Percentiles rank a stretch among this genome's conserved stretches.
Conservation (phyloP, 768 basidiomycete genomes). For the Boletellus emodensis region DNA sequence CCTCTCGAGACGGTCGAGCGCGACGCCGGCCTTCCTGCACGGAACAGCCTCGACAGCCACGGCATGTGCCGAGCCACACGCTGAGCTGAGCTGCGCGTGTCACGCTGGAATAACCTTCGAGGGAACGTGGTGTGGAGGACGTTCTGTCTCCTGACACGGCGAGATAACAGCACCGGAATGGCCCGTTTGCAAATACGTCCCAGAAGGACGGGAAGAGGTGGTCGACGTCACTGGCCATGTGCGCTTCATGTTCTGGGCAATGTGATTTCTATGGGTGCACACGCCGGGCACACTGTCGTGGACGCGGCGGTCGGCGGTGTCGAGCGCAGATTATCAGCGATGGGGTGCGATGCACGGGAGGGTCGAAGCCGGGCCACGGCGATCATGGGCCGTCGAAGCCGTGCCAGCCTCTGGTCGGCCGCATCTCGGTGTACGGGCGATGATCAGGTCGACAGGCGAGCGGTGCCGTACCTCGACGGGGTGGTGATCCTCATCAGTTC, state of each 20-base stretch:
- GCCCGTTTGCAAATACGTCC: conserved; percentile 21
- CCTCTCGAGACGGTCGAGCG: conserved; percentile 3
- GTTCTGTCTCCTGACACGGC: conserved; percentile 7
- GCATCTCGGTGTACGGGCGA: neutral
- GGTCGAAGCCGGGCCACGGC: conserved; percentile 1
- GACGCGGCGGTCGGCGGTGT: neutral
- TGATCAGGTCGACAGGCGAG: neutral
- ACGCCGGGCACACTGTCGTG: neutral
- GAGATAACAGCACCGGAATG: conserved; percentile 18
- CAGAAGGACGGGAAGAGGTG: no score
- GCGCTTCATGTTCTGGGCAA: conserved; percentile 16
- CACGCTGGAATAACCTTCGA: conserved; percentile 25
- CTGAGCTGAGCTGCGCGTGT: neutral
- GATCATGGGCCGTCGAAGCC: conserved; percentile 10
- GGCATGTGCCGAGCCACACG: conserved; percentile 20
- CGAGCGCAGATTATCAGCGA: neutral
- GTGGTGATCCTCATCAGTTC: conserved; percentile 19
- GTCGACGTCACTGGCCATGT: conserved; percentile 24
- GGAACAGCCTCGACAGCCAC: conserved; percentile 14
- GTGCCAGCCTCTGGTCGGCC: neutral
- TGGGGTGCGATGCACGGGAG: conserved; percentile 4
- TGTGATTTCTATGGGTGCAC: conserved; percentile 1
- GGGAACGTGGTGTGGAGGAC: conserved; percentile 31
- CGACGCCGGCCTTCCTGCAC: conserved; percentile 8
- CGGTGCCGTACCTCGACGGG: conserved; percentile 12